Conservation (phyloP, 2,329 filamentous ascomycete genomes). For the Helotiales sp. region DNA sequence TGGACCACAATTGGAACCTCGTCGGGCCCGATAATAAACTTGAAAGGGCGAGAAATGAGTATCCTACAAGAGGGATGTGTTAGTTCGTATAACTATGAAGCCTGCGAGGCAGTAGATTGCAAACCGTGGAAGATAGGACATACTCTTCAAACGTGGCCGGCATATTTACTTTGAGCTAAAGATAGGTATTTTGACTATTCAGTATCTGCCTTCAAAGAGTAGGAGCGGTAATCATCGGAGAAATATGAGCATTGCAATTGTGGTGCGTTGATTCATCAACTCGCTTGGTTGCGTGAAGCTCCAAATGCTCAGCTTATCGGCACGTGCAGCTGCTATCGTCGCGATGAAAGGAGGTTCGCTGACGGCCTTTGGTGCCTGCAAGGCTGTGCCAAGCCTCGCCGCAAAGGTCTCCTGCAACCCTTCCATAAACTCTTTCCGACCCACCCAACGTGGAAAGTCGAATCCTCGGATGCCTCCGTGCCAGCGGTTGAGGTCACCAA, state of each 20-base stretch:
- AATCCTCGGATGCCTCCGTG: conserved; percentile 5
- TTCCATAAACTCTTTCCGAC: not conserved
- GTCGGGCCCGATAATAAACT: conserved; percentile 17
- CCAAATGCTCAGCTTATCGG: conserved; percentile 3
- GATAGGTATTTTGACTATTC: conserved; percentile 12
- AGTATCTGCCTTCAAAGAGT: conserved; percentile 12
- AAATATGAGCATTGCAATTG: conserved; percentile 8
- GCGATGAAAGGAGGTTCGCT: conserved; percentile 1
- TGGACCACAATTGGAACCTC: conserved; percentile 19
- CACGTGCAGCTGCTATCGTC: conserved; percentile 1
- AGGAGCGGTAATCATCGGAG: conserved; percentile 9
- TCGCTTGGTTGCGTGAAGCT: not conserved
- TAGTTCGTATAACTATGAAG: conserved; percentile 13
- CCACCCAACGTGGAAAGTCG: not conserved
- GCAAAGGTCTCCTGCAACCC: not conserved
- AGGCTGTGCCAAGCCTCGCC: not conserved
- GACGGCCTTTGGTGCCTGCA: not conserved
- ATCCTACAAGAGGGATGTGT: conserved; percentile 13
- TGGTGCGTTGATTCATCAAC: conserved; percentile 1
- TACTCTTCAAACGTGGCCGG: conserved; percentile 11
- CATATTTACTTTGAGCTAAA: conserved; percentile 13
- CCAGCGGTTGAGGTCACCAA: no score
- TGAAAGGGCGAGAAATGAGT: conserved; percentile 19
- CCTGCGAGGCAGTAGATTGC: not conserved
- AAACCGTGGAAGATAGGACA: conserved; percentile 6